Evolutionary conservation across 345 rosid genomes (phyloP).

Genomic region (Pugionium dolabratum): DNA sequence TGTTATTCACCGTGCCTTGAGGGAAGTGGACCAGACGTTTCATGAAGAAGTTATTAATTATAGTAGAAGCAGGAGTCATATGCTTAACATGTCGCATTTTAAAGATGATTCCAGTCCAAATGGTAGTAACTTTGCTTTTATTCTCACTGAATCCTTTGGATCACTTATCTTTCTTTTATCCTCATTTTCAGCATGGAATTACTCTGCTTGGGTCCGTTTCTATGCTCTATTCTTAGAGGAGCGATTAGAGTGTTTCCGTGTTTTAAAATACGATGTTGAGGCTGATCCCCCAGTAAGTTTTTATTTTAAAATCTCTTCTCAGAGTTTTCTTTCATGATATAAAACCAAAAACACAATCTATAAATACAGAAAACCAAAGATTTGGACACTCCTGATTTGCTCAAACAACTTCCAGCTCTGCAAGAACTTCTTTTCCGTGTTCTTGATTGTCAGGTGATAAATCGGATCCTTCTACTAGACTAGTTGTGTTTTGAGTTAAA

Average conservation of each 20-base stretch:
- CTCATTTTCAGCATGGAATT: slow-evolving; percentile 79
- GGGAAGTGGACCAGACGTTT: slow-evolving; percentile 97
- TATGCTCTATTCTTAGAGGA: slow-evolving; percentile 96
- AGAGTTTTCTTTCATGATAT: neutral
- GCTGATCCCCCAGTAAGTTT: slow-evolving; percentile 75
- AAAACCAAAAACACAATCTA: neutral
- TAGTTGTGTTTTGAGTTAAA: slow-evolving; percentile 8
- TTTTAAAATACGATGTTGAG: slow-evolving; percentile 87
- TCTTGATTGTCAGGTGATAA: slow-evolving; percentile 82
- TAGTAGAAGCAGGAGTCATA: slow-evolving; percentile 85
- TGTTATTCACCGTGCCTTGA: slow-evolving; percentile 91
- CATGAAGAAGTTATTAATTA: slow-evolving; percentile 94
- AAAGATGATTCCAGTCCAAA: slow-evolving; percentile 96
- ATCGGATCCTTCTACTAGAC: slow-evolving; percentile 4
- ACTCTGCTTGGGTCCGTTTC: slow-evolving; percentile 90
- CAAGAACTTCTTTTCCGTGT: slow-evolving; percentile 94
- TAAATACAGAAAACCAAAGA: slow-evolving; percentile 80
- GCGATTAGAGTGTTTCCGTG: slow-evolving; percentile 87
- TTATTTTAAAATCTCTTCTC: slow-evolving; percentile 14
- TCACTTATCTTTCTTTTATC: slow-evolving; percentile 29
- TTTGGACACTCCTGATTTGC: slow-evolving; percentile 81
- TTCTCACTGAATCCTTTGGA: neutral
- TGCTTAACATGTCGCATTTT: slow-evolving; percentile 97
- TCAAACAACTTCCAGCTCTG: slow-evolving; percentile 86
- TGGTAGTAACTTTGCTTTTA: slow-evolving; percentile 45